Percentiles rank a stretch among this genome's conserved stretches.
Evolutionary conservation across 139 green algal genomes (phyloP).

Genomic region (Closterium sp.): DNA sequence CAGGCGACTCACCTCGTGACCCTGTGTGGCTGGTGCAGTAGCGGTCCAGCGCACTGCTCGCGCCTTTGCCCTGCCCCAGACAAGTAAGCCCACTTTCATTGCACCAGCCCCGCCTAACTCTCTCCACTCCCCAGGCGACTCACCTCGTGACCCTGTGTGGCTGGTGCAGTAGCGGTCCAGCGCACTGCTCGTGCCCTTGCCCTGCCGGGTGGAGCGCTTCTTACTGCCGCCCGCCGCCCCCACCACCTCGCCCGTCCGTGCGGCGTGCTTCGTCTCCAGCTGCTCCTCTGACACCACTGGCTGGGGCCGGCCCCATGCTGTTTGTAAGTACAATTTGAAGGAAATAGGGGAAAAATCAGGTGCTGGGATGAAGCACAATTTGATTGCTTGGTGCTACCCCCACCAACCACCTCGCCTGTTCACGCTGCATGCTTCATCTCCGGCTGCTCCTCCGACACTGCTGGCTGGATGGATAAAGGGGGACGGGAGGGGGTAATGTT

Average conservation of each 20-base stretch:
- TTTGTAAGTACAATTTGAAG: background rate
- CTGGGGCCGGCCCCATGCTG: slow-evolving; percentile 30
- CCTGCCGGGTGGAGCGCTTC: background rate
- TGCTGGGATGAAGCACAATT: too few species aligned
- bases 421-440: too few species aligned
- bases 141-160: background rate
- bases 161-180: background rate
- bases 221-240: background rate
- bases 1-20: background rate
- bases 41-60: background rate
- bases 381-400: too few species aligned
- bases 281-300: slow-evolving; percentile 26
- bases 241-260: slow-evolving; percentile 19
- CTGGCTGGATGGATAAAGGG: too few species aligned
- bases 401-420: too few species aligned
- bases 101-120: too few species aligned
- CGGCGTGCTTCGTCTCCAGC: slow-evolving; percentile 23
- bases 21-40: background rate
- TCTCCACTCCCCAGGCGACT: too few species aligned
- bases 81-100: too few species aligned
- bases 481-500: too few species aligned
- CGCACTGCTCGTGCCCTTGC: background rate
- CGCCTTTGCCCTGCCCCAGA: background rate
- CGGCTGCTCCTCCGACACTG: too few species aligned
- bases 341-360: too few species aligned